phyloP scores from a whole-genome alignment of 164 flowering plant genomes.

The Berberis vulgaris region DNA sequence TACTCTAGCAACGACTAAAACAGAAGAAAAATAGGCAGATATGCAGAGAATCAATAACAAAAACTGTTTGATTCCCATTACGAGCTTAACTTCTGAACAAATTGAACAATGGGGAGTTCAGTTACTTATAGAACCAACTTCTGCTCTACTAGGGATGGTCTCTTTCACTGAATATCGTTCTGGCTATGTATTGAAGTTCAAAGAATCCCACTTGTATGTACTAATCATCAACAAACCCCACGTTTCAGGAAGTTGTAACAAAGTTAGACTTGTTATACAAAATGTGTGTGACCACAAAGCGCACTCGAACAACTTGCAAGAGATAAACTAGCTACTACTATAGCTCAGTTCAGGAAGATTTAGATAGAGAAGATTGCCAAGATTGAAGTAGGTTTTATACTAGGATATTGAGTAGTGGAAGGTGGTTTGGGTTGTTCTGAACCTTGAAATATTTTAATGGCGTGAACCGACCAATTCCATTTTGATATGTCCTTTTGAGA shows the following conservation, averaged over 20 bases:
- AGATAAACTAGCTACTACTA: neutral
- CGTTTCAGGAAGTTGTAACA: conserved; percentile 11
- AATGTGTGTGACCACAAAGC: conserved; percentile 11
- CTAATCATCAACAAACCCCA: conserved; percentile 13
- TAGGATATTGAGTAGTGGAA: conserved; percentile 22
- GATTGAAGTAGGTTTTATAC: conserved; percentile 21
- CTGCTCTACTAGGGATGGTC: neutral
- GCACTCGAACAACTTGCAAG: conserved; percentile 14
- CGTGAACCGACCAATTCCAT: conserved; percentile 41
- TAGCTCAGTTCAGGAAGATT: conserved; percentile 8
- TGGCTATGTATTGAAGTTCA: conserved; percentile 10
- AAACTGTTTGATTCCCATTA: conserved; percentile 9
- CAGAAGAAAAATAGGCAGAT: conserved; percentile 8
- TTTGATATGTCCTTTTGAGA: conserved; percentile 28
- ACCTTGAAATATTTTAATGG: conserved; percentile 12
- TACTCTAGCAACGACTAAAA: conserved; percentile 14
- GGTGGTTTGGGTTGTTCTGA: conserved; percentile 5
- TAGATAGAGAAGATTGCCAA: conserved; percentile 10
- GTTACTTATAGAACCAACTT: conserved; percentile 14
- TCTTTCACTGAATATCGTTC: conserved; percentile 7
- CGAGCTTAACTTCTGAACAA: neutral
- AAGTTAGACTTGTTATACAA: conserved; percentile 3
- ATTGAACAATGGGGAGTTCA: neutral
- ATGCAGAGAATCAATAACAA: conserved; percentile 14
- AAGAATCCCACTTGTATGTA: conserved; percentile 12